Evolutionary conservation across 108 stramenopile genomes (phyloP).

Genomic region (Nitzschia palea): DNA sequence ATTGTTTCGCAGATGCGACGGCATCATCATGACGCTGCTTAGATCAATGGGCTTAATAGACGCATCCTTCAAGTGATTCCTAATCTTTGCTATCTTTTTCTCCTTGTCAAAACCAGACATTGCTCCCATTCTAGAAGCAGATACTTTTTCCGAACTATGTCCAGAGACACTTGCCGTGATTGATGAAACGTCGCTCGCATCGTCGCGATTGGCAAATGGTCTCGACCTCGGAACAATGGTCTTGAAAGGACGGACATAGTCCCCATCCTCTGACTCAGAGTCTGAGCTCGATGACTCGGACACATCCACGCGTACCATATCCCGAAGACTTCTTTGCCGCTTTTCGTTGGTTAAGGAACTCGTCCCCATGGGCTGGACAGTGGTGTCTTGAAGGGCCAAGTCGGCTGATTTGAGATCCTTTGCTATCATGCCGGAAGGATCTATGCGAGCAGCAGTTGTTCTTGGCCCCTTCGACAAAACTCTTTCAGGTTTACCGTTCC

Average conservation of each 20-base stretch:
- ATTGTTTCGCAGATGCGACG: background rate
- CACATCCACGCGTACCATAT: background rate
- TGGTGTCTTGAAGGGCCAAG: no score
- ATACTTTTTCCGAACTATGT: no score
- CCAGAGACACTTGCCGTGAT: background rate
- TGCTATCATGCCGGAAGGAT: no score
- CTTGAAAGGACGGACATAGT: background rate
- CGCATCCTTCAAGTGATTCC: slow-evolving; percentile 2
- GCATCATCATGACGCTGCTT: background rate
- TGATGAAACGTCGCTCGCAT: background rate
- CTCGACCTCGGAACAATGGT: background rate
- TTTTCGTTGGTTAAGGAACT: background rate
- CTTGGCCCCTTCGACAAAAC: no score
- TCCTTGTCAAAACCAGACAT: no score
- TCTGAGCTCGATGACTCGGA: background rate
- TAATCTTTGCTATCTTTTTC: background rate
- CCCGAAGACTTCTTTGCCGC: background rate
- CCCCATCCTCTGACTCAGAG: background rate
- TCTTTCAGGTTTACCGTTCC: no score
- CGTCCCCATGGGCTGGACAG: background rate
- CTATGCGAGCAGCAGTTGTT: no score
- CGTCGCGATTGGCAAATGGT: background rate
- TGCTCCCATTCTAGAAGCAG: no score
- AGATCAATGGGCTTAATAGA: background rate
- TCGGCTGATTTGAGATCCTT: no score